phyloP scores from a whole-genome alignment of 2,329 filamentous ascomycete species.

The Aureobasidium lini region DNA sequence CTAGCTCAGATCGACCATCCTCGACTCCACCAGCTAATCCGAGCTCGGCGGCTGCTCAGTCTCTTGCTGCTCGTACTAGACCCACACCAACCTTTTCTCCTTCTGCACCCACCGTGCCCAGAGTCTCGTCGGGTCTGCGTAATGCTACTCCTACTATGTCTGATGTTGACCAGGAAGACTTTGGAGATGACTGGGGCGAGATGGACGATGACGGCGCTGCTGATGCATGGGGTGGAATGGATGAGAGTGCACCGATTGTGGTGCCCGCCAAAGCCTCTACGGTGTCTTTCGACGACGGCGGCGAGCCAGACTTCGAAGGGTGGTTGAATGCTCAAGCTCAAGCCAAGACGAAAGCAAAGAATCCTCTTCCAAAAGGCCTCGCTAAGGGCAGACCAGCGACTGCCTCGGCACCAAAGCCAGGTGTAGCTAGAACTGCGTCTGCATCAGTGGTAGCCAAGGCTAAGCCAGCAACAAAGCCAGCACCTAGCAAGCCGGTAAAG shows the following conservation, averaged over 20 bases:
- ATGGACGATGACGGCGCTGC: slow-evolving; percentile 50
- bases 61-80: slow-evolving; percentile 17
- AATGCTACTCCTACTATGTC: slow-evolving; percentile 16
- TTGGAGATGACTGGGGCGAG: slow-evolving; percentile 67
- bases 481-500: slow-evolving; percentile 19
- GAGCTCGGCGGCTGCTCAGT: slow-evolving; percentile 27
- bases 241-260: slow-evolving; percentile 35
- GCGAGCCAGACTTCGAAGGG: slow-evolving; percentile 90
- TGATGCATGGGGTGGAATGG: slow-evolving; percentile 39
- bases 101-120: slow-evolving; percentile 24
- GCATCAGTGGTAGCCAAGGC: background rate
- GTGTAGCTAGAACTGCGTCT: slow-evolving; percentile 12
- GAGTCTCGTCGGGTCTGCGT: slow-evolving; percentile 24
- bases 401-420: slow-evolving; percentile 23
- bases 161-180: slow-evolving; percentile 45
- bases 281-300: slow-evolving; percentile 66
- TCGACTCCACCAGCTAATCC: slow-evolving; percentile 34
- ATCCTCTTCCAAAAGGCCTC: slow-evolving; percentile 75
- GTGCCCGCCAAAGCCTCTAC: slow-evolving; percentile 19
- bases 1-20: slow-evolving; percentile 55
- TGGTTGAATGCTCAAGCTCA: slow-evolving; percentile 84
- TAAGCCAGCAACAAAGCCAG: slow-evolving; percentile 22
- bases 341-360: slow-evolving; percentile 58
- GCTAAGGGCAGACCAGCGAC: slow-evolving; percentile 48
- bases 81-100: slow-evolving; percentile 9